phyloP scores from a whole-genome alignment of 768 basidiomycete genomes.

The Leccinum arenicola region DNA sequence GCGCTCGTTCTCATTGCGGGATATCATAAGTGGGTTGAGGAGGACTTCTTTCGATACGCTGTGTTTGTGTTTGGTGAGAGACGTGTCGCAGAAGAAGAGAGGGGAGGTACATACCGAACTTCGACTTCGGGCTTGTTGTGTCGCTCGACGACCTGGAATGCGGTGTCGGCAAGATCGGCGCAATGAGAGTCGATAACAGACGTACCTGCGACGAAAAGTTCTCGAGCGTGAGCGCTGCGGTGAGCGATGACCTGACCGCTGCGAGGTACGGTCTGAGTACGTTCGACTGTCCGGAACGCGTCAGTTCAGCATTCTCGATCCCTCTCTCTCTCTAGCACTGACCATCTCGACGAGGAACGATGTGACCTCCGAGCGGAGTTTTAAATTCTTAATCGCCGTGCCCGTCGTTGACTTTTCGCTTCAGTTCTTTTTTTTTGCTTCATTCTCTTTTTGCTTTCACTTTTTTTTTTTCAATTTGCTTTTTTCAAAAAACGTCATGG shows the following conservation, averaged over 20 bases:
- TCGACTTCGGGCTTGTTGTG: constrained; percentile 98
- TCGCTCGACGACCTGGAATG: constrained; percentile 80
- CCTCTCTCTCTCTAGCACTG: constrained; percentile 24
- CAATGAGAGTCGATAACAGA: background rate
- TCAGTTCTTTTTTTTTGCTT: background rate
- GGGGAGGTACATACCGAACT: constrained; percentile 54
- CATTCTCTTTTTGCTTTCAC: background rate
- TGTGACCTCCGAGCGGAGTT: constrained; percentile 42
- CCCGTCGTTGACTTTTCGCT: background rate
- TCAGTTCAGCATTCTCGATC: constrained; percentile 6
- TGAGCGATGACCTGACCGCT: constrained; percentile 92
- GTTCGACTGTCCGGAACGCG: constrained; percentile 66
- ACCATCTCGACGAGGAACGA: constrained; percentile 44
- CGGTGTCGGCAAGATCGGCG: constrained; percentile 7
- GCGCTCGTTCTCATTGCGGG: constrained; percentile 95
- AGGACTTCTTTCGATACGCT: constrained; percentile 93
- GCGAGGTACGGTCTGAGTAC: constrained; percentile 93
- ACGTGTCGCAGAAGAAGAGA: background rate
- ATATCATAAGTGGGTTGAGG: constrained; percentile 90
- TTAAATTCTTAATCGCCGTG: constrained; percentile 22
- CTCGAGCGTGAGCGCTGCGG: constrained; percentile 96
- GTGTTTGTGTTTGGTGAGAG: constrained; percentile 10
- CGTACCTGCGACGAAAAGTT: constrained; percentile 87
- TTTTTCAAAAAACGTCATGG: constrained; percentile 40
- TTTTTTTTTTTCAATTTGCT: background rate